phyloP scores from a whole-genome alignment of 1,284 basidiomycete genomes.

The Trichosporon asahii region DNA sequence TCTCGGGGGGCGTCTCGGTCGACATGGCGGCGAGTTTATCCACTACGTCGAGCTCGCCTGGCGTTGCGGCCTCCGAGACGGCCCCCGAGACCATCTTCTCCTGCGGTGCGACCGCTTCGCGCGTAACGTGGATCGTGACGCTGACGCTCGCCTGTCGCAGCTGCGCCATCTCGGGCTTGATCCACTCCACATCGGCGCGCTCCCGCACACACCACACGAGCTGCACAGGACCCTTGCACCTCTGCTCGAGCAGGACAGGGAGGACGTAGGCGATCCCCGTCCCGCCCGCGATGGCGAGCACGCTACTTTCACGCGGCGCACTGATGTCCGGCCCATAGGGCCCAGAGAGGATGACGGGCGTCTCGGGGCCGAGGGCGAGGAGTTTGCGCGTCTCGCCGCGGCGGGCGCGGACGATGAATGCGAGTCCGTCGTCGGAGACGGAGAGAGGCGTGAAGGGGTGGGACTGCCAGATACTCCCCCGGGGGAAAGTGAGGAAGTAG shows the following conservation, averaged over 20 bases:
- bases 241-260: constrained; percentile 29
- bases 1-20: no score
- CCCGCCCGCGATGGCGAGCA: constrained; percentile 39
- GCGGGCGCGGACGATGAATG: constrained; percentile 34
- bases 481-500: constrained; percentile 35
- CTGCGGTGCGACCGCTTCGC: neutral
- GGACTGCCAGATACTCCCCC: constrained; percentile 36
- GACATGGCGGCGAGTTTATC: neutral
- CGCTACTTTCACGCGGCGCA: constrained; percentile 32
- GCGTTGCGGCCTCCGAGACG: neutral
- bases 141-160: constrained; percentile 20
- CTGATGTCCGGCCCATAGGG: constrained; percentile 32
- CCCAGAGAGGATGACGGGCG: constrained; percentile 34
- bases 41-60: neutral
- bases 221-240: constrained; percentile 19
- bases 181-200: constrained; percentile 30
- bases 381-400: constrained; percentile 32
- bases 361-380: neutral
- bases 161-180: constrained; percentile 30
- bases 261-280: constrained; percentile 39
- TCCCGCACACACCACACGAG: constrained; percentile 35
- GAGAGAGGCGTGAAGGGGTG: constrained; percentile 42
- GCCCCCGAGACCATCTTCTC: neutral
- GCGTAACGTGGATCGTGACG: constrained; percentile 27
- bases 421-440: constrained; percentile 25